Base-by-base conservation (phyloP, 2,329 filamentous ascomycete species). In the Tolypocladium sp. region DNA sequence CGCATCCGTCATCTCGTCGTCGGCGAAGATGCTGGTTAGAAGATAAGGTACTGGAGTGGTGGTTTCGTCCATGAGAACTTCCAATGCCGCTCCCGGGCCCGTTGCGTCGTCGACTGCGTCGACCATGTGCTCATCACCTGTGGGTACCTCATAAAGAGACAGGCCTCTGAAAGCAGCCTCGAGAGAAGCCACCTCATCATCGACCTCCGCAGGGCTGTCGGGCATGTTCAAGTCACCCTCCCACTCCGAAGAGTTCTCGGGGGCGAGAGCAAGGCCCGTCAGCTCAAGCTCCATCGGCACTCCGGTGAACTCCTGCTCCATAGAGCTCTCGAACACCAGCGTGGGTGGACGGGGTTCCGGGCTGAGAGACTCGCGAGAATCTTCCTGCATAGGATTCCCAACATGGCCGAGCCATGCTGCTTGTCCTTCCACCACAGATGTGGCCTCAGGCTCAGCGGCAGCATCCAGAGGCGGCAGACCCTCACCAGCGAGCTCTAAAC, bases 261-360 rank as follows among this genome's bases (percentile, higher is more conserved):
- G 25, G 7, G 30, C 25, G 7, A 30, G 44, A 30, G 44, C 15
- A 17, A 20, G 15, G 2, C 44, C 25, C 15, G 17, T 33, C 6
- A 37, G 42, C 20, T 55, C 57, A 20, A 58, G 53, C 10, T 58
- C 57, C 57, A 58, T 58, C 12, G 33, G 38, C 51, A 49, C 2
- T 40, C 10, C 57, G 3, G 38, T 44, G 8, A 17, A 15, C 57
- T 55, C 51, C 51, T 27, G 38, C 53, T 56, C 53, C 53, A 49
- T 41, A 15, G 12, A 55, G 35, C 20, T 41, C 30, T 56, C 42
- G 17, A 63, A n/a, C 15, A 61, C 53, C n/a, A 62, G 22, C 13
- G 57, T 59, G 4, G 27, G 41, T 6, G 6, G 44, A 55, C n/a
- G 35, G 41, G 40, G 9, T 15, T 27, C 17, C 25, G 5, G 20